Base-by-base conservation (phyloP, 805 yeast species). In the Metschnikowia kunwiensis region DNA sequence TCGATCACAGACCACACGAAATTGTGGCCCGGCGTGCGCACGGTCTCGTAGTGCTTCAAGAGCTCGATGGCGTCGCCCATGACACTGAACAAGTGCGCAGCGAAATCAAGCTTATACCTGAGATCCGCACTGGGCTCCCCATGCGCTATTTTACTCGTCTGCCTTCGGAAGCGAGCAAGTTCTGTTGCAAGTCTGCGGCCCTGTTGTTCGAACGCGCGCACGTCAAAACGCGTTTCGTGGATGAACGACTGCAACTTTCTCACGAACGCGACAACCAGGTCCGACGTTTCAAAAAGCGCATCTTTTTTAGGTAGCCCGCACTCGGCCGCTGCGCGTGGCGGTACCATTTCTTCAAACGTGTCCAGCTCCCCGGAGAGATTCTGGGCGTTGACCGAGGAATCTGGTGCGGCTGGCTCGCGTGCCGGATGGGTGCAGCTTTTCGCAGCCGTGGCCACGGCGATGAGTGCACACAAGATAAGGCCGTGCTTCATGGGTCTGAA, bases 1-100 rank as follows among this genome's bases (percentile, higher is more conserved):
- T 34, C 32, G 3, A 34, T 18, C 2, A 28, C 13, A n/a, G 32
- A 23, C 32, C 37, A 34, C 11, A 34, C 17, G 17, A 34, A 16
- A 11, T 18, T 9, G 24, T 27, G n/a, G n/a, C 37, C 27, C 6
- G 37, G 24, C 15, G 19, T 12, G 3, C 7, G 10, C 15, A 15
- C 13, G 16, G 20, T 5, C 17, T 22, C 19, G 12, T 12, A 24
- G 18, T 27, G 14, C 12, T 19, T 34, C 17, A 34, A 8, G 6
- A 23, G 23, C 18, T 27, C 37, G 12, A 27, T 34, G 7, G 37
- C 9, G 5, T 14, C 27, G 7, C 24, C 10, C 32, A 34, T 34
- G 9, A 6, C 12, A 10, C 16, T 13, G 10, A 27, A 34, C 28
- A 28, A 17, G 19, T 27, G 16, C 28, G 12, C 15, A 12, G 27